Evolutionary conservation across 495 filamentous ascomycete species (phyloP).

Genomic region (Penicillium waksmanii): DNA sequence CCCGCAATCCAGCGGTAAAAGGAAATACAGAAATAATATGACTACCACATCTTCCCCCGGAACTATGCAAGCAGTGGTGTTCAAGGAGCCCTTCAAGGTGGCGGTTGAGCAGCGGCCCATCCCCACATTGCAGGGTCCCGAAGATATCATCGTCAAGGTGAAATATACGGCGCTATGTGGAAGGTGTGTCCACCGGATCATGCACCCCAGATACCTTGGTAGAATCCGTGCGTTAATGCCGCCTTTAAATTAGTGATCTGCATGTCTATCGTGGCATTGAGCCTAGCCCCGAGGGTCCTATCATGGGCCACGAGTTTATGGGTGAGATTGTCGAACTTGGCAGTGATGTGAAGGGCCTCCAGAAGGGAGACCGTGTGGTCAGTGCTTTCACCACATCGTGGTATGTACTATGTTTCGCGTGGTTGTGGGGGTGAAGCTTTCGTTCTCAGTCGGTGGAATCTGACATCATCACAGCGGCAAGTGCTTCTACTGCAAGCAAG

Average conservation of each 20-base stretch:
- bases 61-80: slow-evolving; percentile 55
- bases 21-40: slow-evolving; percentile 3
- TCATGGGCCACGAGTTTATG: slow-evolving; percentile 79
- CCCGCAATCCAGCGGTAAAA: background rate
- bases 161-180: slow-evolving; percentile 87
- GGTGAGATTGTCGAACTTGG: slow-evolving; percentile 75
- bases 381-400: slow-evolving; percentile 87
- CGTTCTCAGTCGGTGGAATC: background rate
- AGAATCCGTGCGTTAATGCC: background rate
- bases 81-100: slow-evolving; percentile 51
- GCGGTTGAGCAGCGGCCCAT: slow-evolving; percentile 53
- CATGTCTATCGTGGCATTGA: slow-evolving; percentile 89
- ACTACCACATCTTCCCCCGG: slow-evolving; percentile 21
- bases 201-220: background rate
- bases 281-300: slow-evolving; percentile 62
- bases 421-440: background rate
- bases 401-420: slow-evolving; percentile 47
- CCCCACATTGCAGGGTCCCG: slow-evolving; percentile 65
- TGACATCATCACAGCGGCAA: slow-evolving; percentile 55
- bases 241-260: slow-evolving; percentile 66
- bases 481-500: slow-evolving; percentile 90
- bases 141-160: slow-evolving; percentile 86
- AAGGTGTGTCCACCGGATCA: slow-evolving; percentile 59
- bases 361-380: slow-evolving; percentile 78
- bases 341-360: slow-evolving; percentile 65